phyloP scores from a whole-genome alignment of 305 asterid genomes.

The Solanum hybrid region DNA sequence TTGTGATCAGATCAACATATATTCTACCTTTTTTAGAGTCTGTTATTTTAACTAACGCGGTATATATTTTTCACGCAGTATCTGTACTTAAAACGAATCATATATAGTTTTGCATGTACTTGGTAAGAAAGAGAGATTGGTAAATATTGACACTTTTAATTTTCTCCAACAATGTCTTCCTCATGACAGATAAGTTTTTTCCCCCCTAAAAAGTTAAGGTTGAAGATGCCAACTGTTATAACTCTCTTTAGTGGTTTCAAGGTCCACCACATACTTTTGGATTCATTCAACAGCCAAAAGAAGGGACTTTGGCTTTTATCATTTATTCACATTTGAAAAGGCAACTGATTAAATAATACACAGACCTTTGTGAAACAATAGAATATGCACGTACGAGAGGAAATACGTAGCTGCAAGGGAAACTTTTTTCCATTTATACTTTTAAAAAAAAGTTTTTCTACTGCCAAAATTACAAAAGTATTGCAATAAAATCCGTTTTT shows the following conservation, averaged over 20 bases:
- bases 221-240: not conserved
- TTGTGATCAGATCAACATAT: not conserved
- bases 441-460: not conserved
- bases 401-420: not conserved
- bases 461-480: not conserved
- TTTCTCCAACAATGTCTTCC: not conserved
- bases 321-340: constrained; percentile 5
- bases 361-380: not conserved
- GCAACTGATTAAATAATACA: not conserved
- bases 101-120: not conserved
- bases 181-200: not conserved
- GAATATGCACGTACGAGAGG: not conserved
- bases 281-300: not conserved
- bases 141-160: not conserved
- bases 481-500: not conserved
- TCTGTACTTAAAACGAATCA: no score
- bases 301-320: not conserved
- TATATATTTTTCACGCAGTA: not conserved
- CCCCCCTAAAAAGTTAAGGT: not conserved
- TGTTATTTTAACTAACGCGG: not conserved
- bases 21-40: not conserved
- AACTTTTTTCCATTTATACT: not conserved
- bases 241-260: not conserved
- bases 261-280: constrained; percentile 1
- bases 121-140: not conserved